These are phyloP conservation scores for Lasiosphaeriaceae sp. DNA, from an alignment of 495 filamentous ascomycete genomes.

Conservation along the genomic window DNA sequence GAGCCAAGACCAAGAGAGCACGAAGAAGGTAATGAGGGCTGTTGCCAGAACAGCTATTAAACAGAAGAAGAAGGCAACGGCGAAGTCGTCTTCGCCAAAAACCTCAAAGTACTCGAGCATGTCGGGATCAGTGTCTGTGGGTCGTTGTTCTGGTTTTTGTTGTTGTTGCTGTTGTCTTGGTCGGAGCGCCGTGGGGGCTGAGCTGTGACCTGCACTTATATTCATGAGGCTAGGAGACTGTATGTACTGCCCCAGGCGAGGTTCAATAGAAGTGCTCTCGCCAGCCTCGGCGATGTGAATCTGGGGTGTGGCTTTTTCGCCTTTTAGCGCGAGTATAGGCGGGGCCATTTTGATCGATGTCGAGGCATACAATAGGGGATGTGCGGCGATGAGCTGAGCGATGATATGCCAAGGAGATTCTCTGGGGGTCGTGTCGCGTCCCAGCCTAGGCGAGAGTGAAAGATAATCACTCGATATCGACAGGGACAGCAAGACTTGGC, in stretches of 20 bases:
- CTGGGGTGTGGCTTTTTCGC: background rate
- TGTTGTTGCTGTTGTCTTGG: background rate
- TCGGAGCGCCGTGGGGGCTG: background rate
- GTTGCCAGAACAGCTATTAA: background rate
- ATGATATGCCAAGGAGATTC: too few relatives aligned
- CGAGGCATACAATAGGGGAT: background rate
- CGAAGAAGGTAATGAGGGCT: constrained; percentile 8
- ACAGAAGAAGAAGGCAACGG: constrained; percentile 13
- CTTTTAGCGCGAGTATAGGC: background rate
- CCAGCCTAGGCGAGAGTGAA: too few relatives aligned
- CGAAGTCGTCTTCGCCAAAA: constrained; percentile 9
- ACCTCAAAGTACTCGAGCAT: constrained; percentile 6
- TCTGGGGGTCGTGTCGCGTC: too few relatives aligned
- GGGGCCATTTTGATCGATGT: background rate
- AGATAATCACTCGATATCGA: too few relatives aligned
- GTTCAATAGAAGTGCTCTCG: background rate
- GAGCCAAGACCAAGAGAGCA: constrained; percentile 18
- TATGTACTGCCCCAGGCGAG: background rate
- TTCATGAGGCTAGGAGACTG: background rate
- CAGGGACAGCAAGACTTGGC: too few relatives aligned
- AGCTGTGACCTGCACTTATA: background rate
- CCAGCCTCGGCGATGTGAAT: background rate
- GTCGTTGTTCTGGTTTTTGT: background rate
- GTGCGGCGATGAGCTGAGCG: background rate
- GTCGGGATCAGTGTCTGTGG: background rate